phyloP scores from a whole-genome alignment of 106 monocot genomes.

The Xerophyta viscosa region DNA sequence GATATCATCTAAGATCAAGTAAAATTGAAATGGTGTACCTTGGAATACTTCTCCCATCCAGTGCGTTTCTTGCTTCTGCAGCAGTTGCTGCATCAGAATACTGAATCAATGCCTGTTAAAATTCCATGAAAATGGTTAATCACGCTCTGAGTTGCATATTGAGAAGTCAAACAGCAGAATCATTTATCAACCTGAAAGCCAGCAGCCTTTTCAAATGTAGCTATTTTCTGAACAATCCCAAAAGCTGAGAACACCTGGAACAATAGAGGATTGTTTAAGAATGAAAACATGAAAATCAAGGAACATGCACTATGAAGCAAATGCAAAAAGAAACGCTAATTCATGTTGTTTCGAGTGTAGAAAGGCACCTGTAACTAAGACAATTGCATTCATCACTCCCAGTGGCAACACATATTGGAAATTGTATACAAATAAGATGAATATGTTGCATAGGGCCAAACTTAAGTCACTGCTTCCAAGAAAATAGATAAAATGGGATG shows the following conservation, averaged over 20 bases:
- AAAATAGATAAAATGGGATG: neutral
- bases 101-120: conserved; percentile 58
- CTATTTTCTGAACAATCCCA: conserved; percentile 78
- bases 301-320: neutral
- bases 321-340: no score
- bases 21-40: conserved; percentile 32
- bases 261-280: neutral
- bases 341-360: conserved; percentile 10
- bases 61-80: conserved; percentile 46
- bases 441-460: neutral
- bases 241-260: conserved; percentile 74
- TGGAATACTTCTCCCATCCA: conserved; percentile 81
- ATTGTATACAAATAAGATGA: conserved; percentile 9
- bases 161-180: neutral
- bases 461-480: neutral
- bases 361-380: conserved; percentile 16
- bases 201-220: conserved; percentile 78
- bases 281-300: neutral
- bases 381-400: conserved; percentile 15
- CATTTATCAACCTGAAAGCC: conserved; percentile 57
- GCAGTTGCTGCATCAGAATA: conserved; percentile 67
- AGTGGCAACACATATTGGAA: conserved; percentile 9
- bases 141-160: neutral
- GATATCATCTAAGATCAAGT: conserved; percentile 1
- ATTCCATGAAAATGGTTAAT: neutral